Conservation (phyloP, 768 basidiomycete genomes). For the Cyathus striatus region DNA sequence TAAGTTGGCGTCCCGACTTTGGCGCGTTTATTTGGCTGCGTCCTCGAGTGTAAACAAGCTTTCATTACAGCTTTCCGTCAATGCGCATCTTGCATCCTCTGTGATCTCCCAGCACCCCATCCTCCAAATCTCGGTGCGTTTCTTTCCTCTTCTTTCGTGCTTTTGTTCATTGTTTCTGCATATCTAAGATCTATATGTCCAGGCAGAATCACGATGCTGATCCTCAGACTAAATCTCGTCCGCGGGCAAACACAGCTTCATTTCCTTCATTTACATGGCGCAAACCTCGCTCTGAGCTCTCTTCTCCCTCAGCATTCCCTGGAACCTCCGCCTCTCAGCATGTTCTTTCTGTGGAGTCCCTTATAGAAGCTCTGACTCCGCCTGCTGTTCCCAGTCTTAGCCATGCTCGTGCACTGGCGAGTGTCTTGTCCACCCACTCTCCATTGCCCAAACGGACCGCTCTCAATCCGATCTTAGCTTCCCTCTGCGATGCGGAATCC, state of each 20-base stretch:
- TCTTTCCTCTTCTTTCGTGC: too few relatives aligned
- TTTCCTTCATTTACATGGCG: constrained; percentile 25
- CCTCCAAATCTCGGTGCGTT: too few relatives aligned
- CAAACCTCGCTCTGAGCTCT: constrained; percentile 14
- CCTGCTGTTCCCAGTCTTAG: constrained; percentile 61
- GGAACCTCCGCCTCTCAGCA: constrained; percentile 18
- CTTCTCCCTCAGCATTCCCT: constrained; percentile 9
- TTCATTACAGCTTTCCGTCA: too few relatives aligned
- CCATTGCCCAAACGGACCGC: constrained; percentile 48
- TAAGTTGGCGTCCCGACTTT: constrained; percentile 2
- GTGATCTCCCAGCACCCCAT: too few relatives aligned
- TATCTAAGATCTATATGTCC: too few relatives aligned
- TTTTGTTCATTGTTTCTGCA: too few relatives aligned
- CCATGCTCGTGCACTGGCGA: constrained; percentile 59
- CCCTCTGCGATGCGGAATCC: constrained; percentile 49
- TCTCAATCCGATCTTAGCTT: constrained; percentile 57
- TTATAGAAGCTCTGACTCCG: constrained; percentile 44
- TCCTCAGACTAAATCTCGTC: constrained; percentile 15
- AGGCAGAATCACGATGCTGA: constrained; percentile 21
- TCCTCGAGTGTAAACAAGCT: too few relatives aligned
- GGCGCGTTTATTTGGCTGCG: too few relatives aligned
- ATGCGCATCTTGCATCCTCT: too few relatives aligned
- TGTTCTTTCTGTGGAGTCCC: constrained; percentile 29
- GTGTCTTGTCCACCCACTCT: constrained; percentile 41
- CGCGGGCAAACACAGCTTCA: constrained; percentile 28